phyloP scores from a whole-genome alignment of 2,329 filamentous ascomycete species.

The Colletotrichum magnum region DNA sequence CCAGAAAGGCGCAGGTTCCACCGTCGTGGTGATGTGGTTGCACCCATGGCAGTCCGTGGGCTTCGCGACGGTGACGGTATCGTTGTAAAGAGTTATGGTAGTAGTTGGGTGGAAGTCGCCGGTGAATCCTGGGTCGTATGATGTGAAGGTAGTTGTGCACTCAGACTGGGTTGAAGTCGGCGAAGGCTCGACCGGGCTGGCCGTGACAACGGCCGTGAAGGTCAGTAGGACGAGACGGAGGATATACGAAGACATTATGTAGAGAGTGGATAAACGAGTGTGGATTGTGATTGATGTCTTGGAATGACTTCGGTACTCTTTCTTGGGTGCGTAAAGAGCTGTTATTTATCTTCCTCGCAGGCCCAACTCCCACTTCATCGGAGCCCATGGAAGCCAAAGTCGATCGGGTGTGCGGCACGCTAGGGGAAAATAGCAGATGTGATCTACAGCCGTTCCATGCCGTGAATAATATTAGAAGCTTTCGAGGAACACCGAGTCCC shows the following conservation, averaged over 20 bases:
- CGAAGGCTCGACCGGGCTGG: not conserved
- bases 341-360: not conserved
- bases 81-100: conserved; percentile 17
- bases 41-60: conserved; percentile 30
- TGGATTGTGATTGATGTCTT: not conserved
- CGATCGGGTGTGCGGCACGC: conserved; percentile 2
- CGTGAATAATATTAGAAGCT: not conserved
- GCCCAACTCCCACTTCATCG: too few species aligned
- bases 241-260: not conserved
- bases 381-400: not conserved
- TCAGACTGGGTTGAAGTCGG: not conserved
- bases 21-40: not conserved
- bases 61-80: conserved; percentile 7
- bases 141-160: conserved; percentile 15
- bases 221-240: not conserved
- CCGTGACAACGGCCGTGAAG: not conserved
- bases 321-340: not conserved
- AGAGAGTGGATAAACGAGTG: not conserved
- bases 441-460: not conserved
- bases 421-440: not conserved
- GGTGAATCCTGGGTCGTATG: conserved; percentile 24
- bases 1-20: conserved; percentile 10
- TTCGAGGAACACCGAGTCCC: not conserved
- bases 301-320: not conserved
- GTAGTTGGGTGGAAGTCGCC: conserved; percentile 17